Conservation (phyloP, 768 basidiomycete species). For the Russula abietina region DNA sequence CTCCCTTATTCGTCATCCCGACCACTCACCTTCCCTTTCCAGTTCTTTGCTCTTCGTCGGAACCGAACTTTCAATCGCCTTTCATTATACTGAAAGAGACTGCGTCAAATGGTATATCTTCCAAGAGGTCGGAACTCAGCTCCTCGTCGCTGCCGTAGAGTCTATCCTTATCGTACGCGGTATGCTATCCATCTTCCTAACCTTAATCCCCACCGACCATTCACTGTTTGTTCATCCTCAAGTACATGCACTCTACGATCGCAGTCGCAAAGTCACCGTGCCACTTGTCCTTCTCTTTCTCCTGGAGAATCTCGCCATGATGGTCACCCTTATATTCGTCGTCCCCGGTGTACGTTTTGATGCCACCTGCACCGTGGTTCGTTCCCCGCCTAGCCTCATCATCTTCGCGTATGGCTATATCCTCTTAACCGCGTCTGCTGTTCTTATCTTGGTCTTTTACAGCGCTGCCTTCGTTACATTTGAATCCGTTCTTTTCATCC, state of each 20-base stretch:
- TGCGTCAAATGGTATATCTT: constrained; percentile 22
- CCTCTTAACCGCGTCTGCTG: not conserved
- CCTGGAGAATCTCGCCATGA: constrained; percentile 19
- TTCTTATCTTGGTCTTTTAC: not conserved
- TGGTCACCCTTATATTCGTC: constrained; percentile 9
- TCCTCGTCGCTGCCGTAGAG: constrained; percentile 25
- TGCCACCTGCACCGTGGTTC: constrained; percentile 10
- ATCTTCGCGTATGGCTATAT: constrained; percentile 14
- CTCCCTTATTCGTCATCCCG: not conserved
- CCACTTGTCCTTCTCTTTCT: constrained; percentile 10
- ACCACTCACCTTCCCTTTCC: not conserved
- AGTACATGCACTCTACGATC: constrained; percentile 24
- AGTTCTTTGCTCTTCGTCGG: constrained; percentile 23
- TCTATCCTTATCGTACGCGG: constrained; percentile 28
- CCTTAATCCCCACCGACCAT: not conserved
- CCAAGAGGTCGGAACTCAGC: constrained; percentile 20
- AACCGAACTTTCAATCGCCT: not conserved
- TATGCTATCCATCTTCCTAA: constrained; percentile 14
- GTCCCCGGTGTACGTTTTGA: constrained; percentile 16
- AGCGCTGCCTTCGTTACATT: constrained; percentile 28
- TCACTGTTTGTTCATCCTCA: not conserved
- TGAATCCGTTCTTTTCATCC: constrained; percentile 27
- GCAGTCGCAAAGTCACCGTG: constrained; percentile 9
- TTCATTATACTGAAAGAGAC: constrained; percentile 25
- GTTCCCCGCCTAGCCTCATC: constrained; percentile 14